These are phyloP conservation scores for Magnusiomyces tetraspermus DNA, from an alignment of 1,139 yeast species.

Conservation along the genomic window DNA sequence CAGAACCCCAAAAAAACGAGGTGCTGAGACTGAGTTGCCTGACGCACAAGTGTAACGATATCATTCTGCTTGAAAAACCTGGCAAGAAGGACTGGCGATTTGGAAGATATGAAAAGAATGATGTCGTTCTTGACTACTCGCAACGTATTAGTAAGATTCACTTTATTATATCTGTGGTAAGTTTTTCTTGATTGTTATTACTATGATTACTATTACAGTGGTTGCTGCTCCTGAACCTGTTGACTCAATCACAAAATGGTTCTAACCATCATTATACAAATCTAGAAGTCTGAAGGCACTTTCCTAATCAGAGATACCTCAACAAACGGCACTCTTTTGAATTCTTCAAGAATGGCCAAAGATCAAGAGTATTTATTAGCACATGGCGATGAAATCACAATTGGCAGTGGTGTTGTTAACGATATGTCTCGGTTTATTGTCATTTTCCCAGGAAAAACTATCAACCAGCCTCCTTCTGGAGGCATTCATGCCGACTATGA, in stretches of 20 bases:
- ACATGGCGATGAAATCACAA: slow-evolving; percentile 87
- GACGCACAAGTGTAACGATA: slow-evolving; percentile 10
- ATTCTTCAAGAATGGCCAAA: slow-evolving; percentile 61
- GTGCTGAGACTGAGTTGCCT: slow-evolving; percentile 10
- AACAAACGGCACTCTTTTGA: slow-evolving; percentile 87
- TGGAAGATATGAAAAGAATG: slow-evolving; percentile 61
- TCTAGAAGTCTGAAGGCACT: slow-evolving; percentile 16
- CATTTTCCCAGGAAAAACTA: slow-evolving; percentile 36
- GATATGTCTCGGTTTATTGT: slow-evolving; percentile 73
- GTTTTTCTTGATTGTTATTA: background rate
- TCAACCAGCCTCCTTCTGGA: slow-evolving; percentile 17
- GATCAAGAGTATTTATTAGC: slow-evolving; percentile 74
- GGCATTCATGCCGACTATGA: slow-evolving; percentile 63
- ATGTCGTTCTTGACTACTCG: slow-evolving; percentile 54
- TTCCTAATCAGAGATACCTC: slow-evolving; percentile 28
- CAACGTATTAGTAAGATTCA: slow-evolving; percentile 40
- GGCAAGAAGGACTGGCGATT: slow-evolving; percentile 84
- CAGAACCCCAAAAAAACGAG: background rate
- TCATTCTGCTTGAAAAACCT: slow-evolving; percentile 27
- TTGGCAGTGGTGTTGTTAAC: slow-evolving; percentile 74
- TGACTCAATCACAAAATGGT: too few relatives aligned
- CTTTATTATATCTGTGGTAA: slow-evolving; percentile 8
- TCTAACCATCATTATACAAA: background rate
- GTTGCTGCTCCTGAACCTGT: too few relatives aligned
- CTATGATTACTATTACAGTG: too few relatives aligned